Percentiles rank a stretch among this genome's conserved stretches.
Conservation (phyloP, 2,329 filamentous ascomycete species). For the Ploettnerulaceae sp. region DNA sequence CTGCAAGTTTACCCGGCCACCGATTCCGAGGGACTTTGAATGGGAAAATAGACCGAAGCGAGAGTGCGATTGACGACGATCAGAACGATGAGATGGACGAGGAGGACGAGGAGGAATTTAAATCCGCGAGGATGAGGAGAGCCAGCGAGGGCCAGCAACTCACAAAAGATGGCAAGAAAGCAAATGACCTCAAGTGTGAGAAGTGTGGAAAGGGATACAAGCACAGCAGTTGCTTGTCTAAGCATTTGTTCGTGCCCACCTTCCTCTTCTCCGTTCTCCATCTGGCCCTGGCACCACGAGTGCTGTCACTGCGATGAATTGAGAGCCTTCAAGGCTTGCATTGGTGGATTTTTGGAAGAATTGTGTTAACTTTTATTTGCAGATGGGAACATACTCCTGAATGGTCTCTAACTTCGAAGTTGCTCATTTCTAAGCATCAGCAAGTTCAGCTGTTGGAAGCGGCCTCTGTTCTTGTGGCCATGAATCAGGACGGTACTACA, state of each 20-base stretch:
- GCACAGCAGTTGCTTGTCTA: conserved; percentile 99
- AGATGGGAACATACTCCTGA: conserved; percentile 99
- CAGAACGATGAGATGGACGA: conserved; percentile 54
- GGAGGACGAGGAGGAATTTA: conserved; percentile 37
- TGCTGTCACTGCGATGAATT: conserved; percentile 33
- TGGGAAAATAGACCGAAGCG: conserved; percentile 46
- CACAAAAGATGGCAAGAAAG: conserved; percentile 73
- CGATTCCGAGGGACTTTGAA: conserved; percentile 43
- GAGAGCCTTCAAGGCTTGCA: conserved; percentile 12
- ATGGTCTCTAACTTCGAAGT: conserved; percentile 94
- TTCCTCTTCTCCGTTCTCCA: conserved; percentile 37
- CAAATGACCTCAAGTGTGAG: conserved; percentile 88
- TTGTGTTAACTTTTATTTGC: conserved; percentile 38
- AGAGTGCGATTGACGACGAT: conserved; percentile 67
- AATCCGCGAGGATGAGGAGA: conserved; percentile 50
- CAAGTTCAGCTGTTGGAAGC: conserved; percentile 97
- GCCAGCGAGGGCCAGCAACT: conserved; percentile 86
- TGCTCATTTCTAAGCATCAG: conserved; percentile 98
- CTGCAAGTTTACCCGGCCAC: conserved; percentile 62
- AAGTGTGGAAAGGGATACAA: conserved; percentile 99
- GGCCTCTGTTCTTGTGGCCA: conserved; percentile 89
- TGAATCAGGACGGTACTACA: conserved; percentile 65
- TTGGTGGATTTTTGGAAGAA: conserved; percentile 23
- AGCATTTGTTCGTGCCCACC: conserved; percentile 94
- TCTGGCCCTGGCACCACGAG: conserved; percentile 38